Evolutionary conservation across 768 basidiomycete genomes (phyloP).

Genomic region (Boletales sp.): DNA sequence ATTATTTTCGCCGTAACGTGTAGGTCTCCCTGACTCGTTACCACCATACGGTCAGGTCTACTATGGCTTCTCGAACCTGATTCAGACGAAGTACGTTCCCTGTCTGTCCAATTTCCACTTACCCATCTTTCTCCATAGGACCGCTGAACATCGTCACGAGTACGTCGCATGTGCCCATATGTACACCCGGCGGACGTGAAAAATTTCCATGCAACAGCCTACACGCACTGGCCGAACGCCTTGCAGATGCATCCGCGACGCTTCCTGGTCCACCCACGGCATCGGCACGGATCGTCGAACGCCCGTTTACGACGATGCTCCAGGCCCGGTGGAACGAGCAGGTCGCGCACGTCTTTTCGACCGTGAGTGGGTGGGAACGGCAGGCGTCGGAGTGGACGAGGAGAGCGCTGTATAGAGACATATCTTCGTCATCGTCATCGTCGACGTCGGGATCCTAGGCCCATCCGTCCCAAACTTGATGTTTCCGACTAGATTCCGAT

Average conservation of each 20-base stretch:
- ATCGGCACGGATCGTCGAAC: slow-evolving; percentile 46
- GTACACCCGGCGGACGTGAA: too few relatives aligned
- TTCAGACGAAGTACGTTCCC: slow-evolving; percentile 40
- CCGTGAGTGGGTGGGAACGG: slow-evolving; percentile 44
- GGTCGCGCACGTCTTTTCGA: slow-evolving; percentile 42
- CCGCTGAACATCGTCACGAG: slow-evolving; percentile 54
- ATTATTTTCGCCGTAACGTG: not conserved
- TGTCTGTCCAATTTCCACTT: not conserved
- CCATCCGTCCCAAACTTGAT: too few relatives aligned
- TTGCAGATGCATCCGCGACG: slow-evolving; percentile 45
- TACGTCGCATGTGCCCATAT: slow-evolving; percentile 27
- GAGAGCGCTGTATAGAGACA: slow-evolving; percentile 39
- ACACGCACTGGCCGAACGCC: slow-evolving; percentile 46
- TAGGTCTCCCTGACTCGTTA: not conserved
- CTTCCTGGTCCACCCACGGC: slow-evolving; percentile 53
- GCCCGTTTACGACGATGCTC: slow-evolving; percentile 45
- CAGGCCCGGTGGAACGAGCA: slow-evolving; percentile 60
- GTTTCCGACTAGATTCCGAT: too few relatives aligned
- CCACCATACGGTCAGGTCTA: slow-evolving; percentile 43
- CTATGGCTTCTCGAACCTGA: slow-evolving; percentile 67
- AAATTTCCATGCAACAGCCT: slow-evolving; percentile 33
- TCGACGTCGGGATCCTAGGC: too few relatives aligned
- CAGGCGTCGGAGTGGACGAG: slow-evolving; percentile 45
- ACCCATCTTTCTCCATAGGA: slow-evolving; percentile 36
- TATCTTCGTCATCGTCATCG: too few relatives aligned